A percentile compares a stretch with the other conserved stretches of the same genome.
Conservation (phyloP, 2,329 filamentous ascomycete genomes). For the Penicillium sp. region DNA sequence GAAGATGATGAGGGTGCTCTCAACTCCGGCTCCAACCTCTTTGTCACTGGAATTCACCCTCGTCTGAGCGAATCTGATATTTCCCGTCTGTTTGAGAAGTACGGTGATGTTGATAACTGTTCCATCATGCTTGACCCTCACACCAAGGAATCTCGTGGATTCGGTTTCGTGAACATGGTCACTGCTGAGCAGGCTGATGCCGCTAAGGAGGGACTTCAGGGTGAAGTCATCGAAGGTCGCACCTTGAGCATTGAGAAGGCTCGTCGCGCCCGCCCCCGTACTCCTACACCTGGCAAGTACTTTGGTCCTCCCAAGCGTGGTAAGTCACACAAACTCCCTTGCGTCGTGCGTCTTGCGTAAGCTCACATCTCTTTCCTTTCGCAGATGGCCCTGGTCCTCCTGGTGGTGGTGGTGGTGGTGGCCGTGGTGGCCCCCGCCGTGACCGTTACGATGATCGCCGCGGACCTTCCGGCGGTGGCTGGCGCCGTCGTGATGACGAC, state of each 20-base stretch:
- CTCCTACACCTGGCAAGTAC: conserved; percentile 97
- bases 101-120: conserved; percentile 97
- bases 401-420: conserved; percentile 13
- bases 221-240: conserved; percentile 91
- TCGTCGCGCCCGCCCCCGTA: conserved; percentile 89
- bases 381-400: conserved; percentile 43
- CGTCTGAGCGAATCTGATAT: conserved; percentile 88
- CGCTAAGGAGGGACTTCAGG: conserved; percentile 93
- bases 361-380: conserved; percentile 17
- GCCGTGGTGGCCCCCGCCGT: conserved; percentile 46
- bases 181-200: conserved; percentile 93
- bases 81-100: conserved; percentile 95
- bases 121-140: conserved; percentile 99
- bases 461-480: conserved; percentile 52
- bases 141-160: conserved; percentile 96
- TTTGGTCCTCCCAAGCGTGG: conserved; percentile 97
- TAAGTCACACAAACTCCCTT: conserved; percentile 50
- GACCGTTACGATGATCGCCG: conserved; percentile 57
- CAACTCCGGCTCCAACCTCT: conserved; percentile 97
- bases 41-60: conserved; percentile 97
- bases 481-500: conserved; percentile 48
- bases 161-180: conserved; percentile 99
- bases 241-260: conserved; percentile 99
- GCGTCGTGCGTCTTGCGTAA: not conserved
- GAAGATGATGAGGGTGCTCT: conserved; percentile 73